These are phyloP conservation scores for Chloris gayana DNA, from an alignment of 176 grass and related monocot genomes.

Conservation along the genomic window DNA sequence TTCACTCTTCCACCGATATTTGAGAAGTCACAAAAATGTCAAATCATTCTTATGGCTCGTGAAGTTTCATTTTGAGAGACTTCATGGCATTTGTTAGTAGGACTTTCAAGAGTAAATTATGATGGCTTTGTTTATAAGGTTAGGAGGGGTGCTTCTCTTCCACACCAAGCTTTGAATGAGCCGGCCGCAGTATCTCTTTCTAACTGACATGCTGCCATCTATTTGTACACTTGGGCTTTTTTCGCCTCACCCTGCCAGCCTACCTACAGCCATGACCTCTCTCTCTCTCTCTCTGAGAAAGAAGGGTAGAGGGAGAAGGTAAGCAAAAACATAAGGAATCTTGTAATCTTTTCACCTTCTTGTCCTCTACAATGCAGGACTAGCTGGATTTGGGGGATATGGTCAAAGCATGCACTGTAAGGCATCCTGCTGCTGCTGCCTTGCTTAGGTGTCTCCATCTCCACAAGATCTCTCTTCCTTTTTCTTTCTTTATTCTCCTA, in stretches of 20 bases:
- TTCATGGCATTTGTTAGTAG: slow-evolving; percentile 28
- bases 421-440: slow-evolving; percentile 60
- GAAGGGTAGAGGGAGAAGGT: background rate
- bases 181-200: slow-evolving; percentile 47
- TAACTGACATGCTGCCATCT: slow-evolving; percentile 71
- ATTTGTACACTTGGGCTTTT: slow-evolving; percentile 57
- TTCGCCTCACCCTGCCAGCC: slow-evolving; percentile 55
- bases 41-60: background rate
- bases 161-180: slow-evolving; percentile 91
- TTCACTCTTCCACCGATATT: background rate
- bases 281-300: slow-evolving; percentile 24
- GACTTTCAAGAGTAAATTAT: slow-evolving; percentile 48
- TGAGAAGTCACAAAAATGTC: slow-evolving; percentile 1
- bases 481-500: background rate
- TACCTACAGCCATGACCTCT: slow-evolving; percentile 45
- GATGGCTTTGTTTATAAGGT: slow-evolving; percentile 45
- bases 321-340: slow-evolving; percentile 78
- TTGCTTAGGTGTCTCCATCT: slow-evolving; percentile 47
- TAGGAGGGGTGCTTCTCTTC: slow-evolving; percentile 79
- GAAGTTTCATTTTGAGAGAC: background rate
- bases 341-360: slow-evolving; percentile 81
- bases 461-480: slow-evolving; percentile 18
- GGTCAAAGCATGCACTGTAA: slow-evolving; percentile 71
- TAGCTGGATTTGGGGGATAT: slow-evolving; percentile 73
- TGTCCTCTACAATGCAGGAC: slow-evolving; percentile 77